Base-by-base conservation (phyloP, 2,329 filamentous ascomycete genomes). In the Leptodontidium sp. region DNA sequence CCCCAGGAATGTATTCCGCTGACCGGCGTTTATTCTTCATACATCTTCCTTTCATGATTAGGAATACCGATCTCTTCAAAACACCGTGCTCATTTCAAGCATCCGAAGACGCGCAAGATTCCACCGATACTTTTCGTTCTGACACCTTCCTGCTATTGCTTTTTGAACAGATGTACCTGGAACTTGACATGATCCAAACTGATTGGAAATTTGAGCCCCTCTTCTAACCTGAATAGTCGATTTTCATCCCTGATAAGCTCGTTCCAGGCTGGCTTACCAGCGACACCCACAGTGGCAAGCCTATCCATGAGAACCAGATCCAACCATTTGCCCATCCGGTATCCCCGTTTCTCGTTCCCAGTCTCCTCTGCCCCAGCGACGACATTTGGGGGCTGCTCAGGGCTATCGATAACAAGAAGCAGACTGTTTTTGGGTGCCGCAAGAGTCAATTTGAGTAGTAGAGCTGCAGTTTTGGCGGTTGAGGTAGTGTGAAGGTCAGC, bases 131-230 rank as follows among this genome's bases (percentile, higher is more conserved):
- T 12, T 2, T 21, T 11, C n/a, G 9, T 50, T 21, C 4, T 32
- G n/a, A 24, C 9, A 21, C n/a, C n/a, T 49, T 5, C 26, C 40
- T 47, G 43, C 43, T 45, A 61, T 45, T 24, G 12, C 43, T 32
- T 21, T n/a, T 57, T 57, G 77, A 97, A 98, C 21, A 97, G 77
- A 82, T 97, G 93, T 75, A 97, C 84, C 80, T 98, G 94, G 79
- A 94, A 97, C 55, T 93, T 88, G 93, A 97, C 97, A 78, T 97
- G 92, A 81, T 98, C 94, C 77, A 98, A 81, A 66, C 89, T 86
- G 75, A 97, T 92, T 12, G 93, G 91, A 81, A 97, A 98, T 49
- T 84, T 83, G 72, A 97, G 80, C 14, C 80, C 82, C 0, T 86
- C 84, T 12, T 86, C 83, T 47, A 97, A 80, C 53, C 94, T 87